A percentile compares a stretch with the other conserved stretches of the same genome.
These are phyloP conservation scores for Globisporangium apiculatum DNA, from an alignment of 352 stramenopile species.

Conservation along the genomic window DNA sequence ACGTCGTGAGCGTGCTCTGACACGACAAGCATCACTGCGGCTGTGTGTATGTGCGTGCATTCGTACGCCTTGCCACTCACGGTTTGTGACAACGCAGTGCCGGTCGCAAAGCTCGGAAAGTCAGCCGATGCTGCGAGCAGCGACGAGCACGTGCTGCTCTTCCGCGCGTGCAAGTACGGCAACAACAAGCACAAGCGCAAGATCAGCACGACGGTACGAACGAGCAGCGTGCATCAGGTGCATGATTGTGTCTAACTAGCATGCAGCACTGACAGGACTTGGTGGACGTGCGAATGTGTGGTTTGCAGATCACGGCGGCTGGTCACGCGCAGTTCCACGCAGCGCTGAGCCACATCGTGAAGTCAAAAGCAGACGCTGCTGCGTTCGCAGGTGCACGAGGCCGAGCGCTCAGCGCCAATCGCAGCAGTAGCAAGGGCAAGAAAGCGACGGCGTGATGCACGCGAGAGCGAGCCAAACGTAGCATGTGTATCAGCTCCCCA, in stretches of 20 bases:
- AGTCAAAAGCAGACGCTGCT: conserved; percentile 49
- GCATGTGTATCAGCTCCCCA: no score
- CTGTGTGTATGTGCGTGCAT: conserved; percentile 3
- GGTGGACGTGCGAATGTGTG: background rate
- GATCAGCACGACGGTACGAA: conserved; percentile 59
- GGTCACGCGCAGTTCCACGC: conserved; percentile 63
- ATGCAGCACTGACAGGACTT: background rate
- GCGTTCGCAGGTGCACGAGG: conserved; percentile 12
- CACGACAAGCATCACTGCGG: background rate
- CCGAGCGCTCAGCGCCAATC: conserved; percentile 12
- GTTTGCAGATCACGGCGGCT: conserved; percentile 38
- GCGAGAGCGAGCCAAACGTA: no score
- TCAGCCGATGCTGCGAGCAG: conserved; percentile 6
- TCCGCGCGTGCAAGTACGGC: conserved; percentile 69
- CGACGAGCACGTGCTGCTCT: conserved; percentile 60
- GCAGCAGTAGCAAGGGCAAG: conserved; percentile 40
- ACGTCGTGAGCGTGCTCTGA: conserved; percentile 6
- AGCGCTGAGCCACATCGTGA: conserved; percentile 62
- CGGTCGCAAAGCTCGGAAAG: conserved; percentile 9
- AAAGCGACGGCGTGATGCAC: conserved; percentile 44
- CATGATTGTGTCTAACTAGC: no score
- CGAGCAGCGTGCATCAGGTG: no score
- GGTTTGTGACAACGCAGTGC: conserved; percentile 5
- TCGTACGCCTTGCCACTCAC: background rate
- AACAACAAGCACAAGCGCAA: conserved; percentile 89